phyloP scores from a whole-genome alignment of 2,329 filamentous ascomycete species.

The Celoporthe dispersa region DNA sequence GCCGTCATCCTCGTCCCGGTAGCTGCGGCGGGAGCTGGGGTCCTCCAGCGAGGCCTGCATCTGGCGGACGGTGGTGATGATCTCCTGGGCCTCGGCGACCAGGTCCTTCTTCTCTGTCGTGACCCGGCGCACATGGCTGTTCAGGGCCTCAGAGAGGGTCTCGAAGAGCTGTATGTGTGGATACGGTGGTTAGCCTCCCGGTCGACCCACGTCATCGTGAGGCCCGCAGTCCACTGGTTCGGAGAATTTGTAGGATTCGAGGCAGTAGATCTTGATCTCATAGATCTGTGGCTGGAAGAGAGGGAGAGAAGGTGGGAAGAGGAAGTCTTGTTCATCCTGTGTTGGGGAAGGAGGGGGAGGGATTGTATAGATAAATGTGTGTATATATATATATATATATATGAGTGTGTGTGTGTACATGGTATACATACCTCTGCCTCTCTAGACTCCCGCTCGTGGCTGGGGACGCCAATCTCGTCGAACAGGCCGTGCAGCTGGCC shows the following conservation, averaged over 20 bases:
- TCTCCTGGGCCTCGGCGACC: slow-evolving; percentile 84
- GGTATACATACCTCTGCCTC: slow-evolving; percentile 76
- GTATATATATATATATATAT: background rate
- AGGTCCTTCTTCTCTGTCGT: slow-evolving; percentile 87
- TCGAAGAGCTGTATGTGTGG: slow-evolving; percentile 72
- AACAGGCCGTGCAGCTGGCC: slow-evolving; percentile 92
- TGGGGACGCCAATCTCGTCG: slow-evolving; percentile 95
- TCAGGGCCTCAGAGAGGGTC: slow-evolving; percentile 87
- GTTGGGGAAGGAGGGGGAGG: too few species aligned
- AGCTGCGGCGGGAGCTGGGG: slow-evolving; percentile 63
- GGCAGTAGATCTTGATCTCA: background rate
- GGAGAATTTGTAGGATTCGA: slow-evolving; percentile 20
- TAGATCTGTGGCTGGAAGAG: background rate
- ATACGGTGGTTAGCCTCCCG: slow-evolving; percentile 22
- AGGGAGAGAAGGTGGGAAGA: background rate
- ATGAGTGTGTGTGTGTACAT: background rate
- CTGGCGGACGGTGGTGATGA: slow-evolving; percentile 85
- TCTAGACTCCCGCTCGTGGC: slow-evolving; percentile 86
- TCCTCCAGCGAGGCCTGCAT: slow-evolving; percentile 93
- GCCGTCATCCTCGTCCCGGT: slow-evolving; percentile 62
- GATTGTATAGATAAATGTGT: background rate
- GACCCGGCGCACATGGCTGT: slow-evolving; percentile 85
- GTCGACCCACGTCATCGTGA: slow-evolving; percentile 28
- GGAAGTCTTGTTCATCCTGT: background rate
- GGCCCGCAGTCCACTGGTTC: slow-evolving; percentile 12